Percentiles rank a stretch among this genome's conserved stretches.
These are phyloP conservation scores for Endoconidiophora laricicola DNA, from an alignment of 2,329 filamentous ascomycete species.

Conservation along the genomic window DNA sequence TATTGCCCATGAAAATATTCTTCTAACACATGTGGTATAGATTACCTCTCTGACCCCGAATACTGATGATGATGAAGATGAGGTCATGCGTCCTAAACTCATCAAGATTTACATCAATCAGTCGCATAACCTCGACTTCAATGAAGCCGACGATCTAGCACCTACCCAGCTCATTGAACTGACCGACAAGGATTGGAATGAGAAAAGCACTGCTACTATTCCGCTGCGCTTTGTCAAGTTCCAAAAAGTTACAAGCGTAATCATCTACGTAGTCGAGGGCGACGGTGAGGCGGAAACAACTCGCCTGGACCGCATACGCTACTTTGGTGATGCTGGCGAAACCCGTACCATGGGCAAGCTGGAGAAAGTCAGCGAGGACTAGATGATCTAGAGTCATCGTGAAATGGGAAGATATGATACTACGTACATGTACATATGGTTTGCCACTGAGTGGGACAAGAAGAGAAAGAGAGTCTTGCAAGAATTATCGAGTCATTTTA, in stretches of 20 bases:
- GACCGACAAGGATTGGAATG: conserved; percentile 63
- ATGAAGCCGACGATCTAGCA: conserved; percentile 76
- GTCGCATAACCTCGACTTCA: conserved; percentile 80
- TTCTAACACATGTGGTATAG: conserved; percentile 28
- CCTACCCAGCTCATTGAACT: conserved; percentile 69
- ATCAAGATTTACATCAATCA: conserved; percentile 80
- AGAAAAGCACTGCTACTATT: conserved; percentile 55
- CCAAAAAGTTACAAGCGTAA: conserved; percentile 75
- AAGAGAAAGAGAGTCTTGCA: too few species aligned
- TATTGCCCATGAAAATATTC: neutral
- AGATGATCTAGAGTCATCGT: conserved; percentile 12
- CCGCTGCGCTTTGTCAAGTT: conserved; percentile 87
- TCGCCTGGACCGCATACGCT: conserved; percentile 58
- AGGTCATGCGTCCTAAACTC: conserved; percentile 67
- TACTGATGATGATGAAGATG: conserved; percentile 47
- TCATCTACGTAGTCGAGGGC: conserved; percentile 78
- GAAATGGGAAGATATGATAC: too few species aligned
- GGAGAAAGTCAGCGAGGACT: conserved; percentile 77
- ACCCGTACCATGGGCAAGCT: conserved; percentile 88
- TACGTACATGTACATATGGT: too few species aligned
- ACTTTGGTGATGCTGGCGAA: conserved; percentile 81
- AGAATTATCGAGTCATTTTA: too few species aligned
- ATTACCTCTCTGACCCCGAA: conserved; percentile 62
- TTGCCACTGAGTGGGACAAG: too few species aligned
- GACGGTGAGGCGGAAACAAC: conserved; percentile 69